Conservation (phyloP, 305 asterid genomes). For the Rubia tinctorum region DNA sequence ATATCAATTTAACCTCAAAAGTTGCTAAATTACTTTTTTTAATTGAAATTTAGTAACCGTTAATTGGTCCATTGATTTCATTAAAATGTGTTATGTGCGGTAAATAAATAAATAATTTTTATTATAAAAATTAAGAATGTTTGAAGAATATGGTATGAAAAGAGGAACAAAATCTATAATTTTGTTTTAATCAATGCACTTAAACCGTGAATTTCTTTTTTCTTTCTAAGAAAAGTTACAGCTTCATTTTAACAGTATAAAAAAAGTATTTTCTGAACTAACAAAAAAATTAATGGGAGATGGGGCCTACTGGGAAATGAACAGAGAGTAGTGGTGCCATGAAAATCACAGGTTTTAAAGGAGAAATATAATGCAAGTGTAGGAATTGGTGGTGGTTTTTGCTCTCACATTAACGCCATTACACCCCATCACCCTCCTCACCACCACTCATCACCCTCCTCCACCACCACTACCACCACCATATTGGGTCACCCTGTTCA, state of each 20-base stretch:
- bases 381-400: constrained; percentile 15
- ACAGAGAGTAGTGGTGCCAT: constrained; percentile 10
- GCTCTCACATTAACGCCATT: not conserved
- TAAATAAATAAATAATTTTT: no score
- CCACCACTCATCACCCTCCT: not conserved
- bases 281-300: not conserved
- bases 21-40: no score
- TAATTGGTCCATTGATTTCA: no score
- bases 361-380: constrained; percentile 5
- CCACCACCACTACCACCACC: not conserved
- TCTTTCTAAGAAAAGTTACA: no score
- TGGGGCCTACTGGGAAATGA: not conserved
- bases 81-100: no score
- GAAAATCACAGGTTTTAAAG: constrained; percentile 14
- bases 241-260: not conserved
- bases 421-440: not conserved
- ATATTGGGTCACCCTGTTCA: not conserved
- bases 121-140: no score
- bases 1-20: no score
- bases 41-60: no score
- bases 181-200: no score
- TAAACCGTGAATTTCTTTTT: no score
- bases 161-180: no score
- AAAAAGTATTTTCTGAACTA: not conserved
- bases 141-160: no score